Percentiles rank a stretch among this genome's conserved stretches.
Conservation (phyloP, 1,284 basidiomycete species). For the Cerrena zonata region DNA sequence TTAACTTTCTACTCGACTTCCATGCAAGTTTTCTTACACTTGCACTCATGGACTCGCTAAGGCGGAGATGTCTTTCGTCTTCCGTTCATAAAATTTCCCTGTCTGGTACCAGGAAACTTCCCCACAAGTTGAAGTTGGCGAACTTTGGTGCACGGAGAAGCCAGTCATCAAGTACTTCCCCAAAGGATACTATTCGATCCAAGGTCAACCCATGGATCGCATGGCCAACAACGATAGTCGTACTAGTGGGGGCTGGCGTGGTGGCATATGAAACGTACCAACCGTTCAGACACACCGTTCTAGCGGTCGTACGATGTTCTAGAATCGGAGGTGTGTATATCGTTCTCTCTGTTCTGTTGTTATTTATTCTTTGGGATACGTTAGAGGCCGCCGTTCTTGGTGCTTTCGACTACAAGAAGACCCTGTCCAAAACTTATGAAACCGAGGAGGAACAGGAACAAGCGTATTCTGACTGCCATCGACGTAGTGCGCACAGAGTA, state of each 20-base stretch:
- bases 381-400: conserved; percentile 61
- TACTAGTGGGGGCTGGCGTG: conserved; percentile 35
- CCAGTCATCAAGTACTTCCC: neutral
- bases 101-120: neutral
- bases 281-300: conserved; percentile 56
- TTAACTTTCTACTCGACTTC: neutral
- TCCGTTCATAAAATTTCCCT: neutral
- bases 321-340: conserved; percentile 52
- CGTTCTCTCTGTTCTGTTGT: conserved; percentile 1
- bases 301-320: conserved; percentile 71
- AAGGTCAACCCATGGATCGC: conserved; percentile 19
- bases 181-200: neutral
- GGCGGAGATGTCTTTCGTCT: neutral
- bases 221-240: conserved; percentile 18
- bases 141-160: neutral
- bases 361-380: conserved; percentile 1
- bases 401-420: conserved; percentile 81
- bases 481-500: conserved; percentile 72
- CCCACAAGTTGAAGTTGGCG: too few relatives aligned
- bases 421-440: conserved; percentile 56
- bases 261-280: conserved; percentile 55
- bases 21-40: neutral
- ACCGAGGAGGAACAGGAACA: conserved; percentile 50
- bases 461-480: conserved; percentile 75
- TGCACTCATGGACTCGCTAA: neutral